A percentile compares a stretch with the other conserved stretches of the same genome.
Evolutionary conservation across 2,329 filamentous ascomycete species (phyloP).

Genomic region (Botrytis tulipae): DNA sequence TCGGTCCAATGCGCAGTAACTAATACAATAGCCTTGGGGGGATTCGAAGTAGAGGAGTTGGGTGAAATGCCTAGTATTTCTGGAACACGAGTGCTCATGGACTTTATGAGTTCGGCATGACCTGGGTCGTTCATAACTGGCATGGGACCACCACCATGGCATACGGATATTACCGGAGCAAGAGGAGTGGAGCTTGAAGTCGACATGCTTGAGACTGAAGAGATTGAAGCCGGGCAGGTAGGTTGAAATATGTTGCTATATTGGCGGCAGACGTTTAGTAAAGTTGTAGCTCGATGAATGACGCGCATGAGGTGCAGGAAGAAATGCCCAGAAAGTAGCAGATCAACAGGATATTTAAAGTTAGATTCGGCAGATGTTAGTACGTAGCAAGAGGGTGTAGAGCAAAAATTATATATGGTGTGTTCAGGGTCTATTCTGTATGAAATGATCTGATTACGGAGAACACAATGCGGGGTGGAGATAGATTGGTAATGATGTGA

Average conservation of each 20-base stretch:
- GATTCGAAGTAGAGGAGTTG: conserved; percentile 40
- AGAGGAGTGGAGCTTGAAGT: not conserved
- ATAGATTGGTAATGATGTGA: conserved; percentile 16
- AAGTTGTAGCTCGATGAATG: not conserved
- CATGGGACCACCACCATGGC: conserved; percentile 48
- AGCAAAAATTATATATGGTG: conserved; percentile 2
- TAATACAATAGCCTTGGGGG: conserved; percentile 68
- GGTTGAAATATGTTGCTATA: conserved; percentile 16
- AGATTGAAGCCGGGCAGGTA: not conserved
- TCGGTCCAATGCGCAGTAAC: conserved; percentile 75
- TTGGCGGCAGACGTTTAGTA: conserved; percentile 12
- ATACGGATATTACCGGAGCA: conserved; percentile 30
- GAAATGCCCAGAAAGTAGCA: not conserved
- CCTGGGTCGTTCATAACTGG: conserved; percentile 55
- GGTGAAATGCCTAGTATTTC: conserved; percentile 55
- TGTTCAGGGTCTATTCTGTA: not conserved
- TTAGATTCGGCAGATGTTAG: not conserved
- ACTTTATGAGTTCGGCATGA: conserved; percentile 51
- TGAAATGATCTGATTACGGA: not conserved
- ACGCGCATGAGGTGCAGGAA: not conserved
- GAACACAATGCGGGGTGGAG: not conserved
- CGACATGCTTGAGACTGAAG: conserved; percentile 7
- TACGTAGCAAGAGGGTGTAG: not conserved
- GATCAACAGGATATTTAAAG: not conserved
- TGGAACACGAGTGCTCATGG: conserved; percentile 53